Evolutionary conservation across 495 filamentous ascomycete species (phyloP), one percentile per base, ranked within the genome.

Genomic region (Sabuloglossum arenarium): DNA sequence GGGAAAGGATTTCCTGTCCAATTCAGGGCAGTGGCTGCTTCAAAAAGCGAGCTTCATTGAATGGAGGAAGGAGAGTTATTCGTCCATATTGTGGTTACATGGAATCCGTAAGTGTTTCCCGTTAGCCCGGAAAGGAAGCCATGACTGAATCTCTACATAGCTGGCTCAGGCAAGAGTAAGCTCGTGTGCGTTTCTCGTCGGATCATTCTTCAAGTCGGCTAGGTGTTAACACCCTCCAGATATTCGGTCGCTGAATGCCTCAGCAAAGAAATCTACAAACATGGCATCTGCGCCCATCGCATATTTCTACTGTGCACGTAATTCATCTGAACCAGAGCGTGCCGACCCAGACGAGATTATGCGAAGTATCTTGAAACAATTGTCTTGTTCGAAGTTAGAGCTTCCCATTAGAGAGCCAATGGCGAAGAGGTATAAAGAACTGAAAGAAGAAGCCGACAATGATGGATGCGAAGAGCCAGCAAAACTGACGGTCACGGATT

Each of bases 11-110:
- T 51, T 1, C 28, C 6, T 51, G 1, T 19, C 47, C 4, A 11
- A 11, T 4, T 51, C 61, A 1, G 58, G 62, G 1, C 6, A 57
- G 37, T 64, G 62, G 62, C 56, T 64, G 6, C 29, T 62, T 3
- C 19, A 46, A 6, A 58, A 54, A 25, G 32, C 19, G 0, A 32
- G 57, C 9, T 64, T 46, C 23, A 25, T 34, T 3, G 37, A 59
- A 50, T 64, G 62, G 62, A 43, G 23, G 21, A 37, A 27, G n/a
- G 49, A 53, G 0, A 42, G 8, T 1, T 19, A 21, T n/a, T 55
- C 55, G 11, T 30, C 57, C 5, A 62, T 63, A n/a, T 53, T 57
- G 21, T 57, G 60, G 59, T 25, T 56, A 16, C 39, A 56, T n/a
- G 59, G 58, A 28, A 61, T 59, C 28, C 60, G 56, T 63, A 49